Conservation (phyloP, 1,284 basidiomycete genomes). For the Porodaedalea pini region DNA sequence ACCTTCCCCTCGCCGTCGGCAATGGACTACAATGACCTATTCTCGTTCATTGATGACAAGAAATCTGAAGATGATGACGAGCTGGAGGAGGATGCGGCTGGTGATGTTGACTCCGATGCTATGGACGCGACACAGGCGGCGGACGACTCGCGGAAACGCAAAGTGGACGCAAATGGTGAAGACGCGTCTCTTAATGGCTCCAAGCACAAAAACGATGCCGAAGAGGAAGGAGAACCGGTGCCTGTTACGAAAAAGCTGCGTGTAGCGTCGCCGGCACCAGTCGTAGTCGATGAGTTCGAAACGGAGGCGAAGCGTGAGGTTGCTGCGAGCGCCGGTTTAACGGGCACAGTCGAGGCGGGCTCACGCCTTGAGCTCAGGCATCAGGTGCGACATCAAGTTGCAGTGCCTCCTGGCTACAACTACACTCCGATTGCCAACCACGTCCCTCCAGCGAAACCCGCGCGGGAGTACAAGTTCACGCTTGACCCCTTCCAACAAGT, state of each 20-base stretch:
- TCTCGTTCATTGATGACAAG: constrained; percentile 40
- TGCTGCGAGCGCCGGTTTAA: constrained; percentile 78
- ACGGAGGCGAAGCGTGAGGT: constrained; percentile 87
- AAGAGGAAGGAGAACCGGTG: constrained; percentile 15
- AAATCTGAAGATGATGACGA: constrained; percentile 26
- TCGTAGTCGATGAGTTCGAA: constrained; percentile 87
- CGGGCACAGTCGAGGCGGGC: constrained; percentile 62
- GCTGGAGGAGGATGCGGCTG: constrained; percentile 20
- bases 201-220: constrained; percentile 24
- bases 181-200: constrained; percentile 9
- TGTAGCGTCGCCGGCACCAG: constrained; percentile 56
- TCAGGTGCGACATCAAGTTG: constrained; percentile 90
- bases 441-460: constrained; percentile 88
- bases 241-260: constrained; percentile 45
- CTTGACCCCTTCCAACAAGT: constrained; percentile 98
- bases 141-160: constrained; percentile 13
- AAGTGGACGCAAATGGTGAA: constrained; percentile 17
- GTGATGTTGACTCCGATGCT: constrained; percentile 18
- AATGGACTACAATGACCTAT: constrained; percentile 37
- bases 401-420: constrained; percentile 88
- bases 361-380: constrained; percentile 73
- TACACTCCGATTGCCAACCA: constrained; percentile 92
- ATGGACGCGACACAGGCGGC: constrained; percentile 24
- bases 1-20: background rate
- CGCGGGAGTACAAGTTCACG: constrained; percentile 91